These are phyloP conservation scores for Venturia pyrina DNA, from an alignment of 2,329 filamentous ascomycete species.

Conservation along the genomic window DNA sequence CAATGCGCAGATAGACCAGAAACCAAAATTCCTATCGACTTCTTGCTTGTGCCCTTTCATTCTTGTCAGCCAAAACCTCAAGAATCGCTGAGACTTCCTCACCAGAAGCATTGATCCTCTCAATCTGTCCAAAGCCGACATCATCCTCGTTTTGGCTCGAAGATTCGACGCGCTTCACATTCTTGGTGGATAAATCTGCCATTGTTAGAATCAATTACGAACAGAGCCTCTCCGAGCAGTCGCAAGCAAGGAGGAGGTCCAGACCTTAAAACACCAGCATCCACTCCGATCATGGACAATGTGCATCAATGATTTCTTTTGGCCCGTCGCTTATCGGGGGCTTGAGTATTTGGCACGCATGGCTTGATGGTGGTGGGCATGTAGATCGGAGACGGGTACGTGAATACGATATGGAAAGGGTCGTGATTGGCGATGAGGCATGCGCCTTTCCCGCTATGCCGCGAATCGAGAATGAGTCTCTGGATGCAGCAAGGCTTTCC, in stretches of 20 bases:
- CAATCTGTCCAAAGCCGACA: not conserved
- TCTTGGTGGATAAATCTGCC: not conserved
- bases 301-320: not conserved
- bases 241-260: not conserved
- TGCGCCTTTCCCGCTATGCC: not conserved
- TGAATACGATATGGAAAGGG: not conserved
- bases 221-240: not conserved
- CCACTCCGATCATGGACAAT: no score
- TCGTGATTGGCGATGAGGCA: not conserved
- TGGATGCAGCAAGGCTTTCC: not conserved
- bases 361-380: not conserved
- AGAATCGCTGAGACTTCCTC: not conserved
- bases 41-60: slow-evolving; percentile 40
- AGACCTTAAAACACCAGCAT: not conserved
- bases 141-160: not conserved
- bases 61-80: not conserved
- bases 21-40: slow-evolving; percentile 39
- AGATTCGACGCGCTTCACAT: not conserved
- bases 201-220: not conserved
- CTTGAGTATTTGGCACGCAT: not conserved
- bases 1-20: slow-evolving; percentile 36
- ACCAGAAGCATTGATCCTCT: not conserved
- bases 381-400: not conserved
- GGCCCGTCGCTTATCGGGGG: not conserved
- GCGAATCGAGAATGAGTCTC: not conserved